These are phyloP conservation scores for Mortierella sp. DNA, from an alignment of 371 early-diverging fungal genomes.

Conservation along the genomic window DNA sequence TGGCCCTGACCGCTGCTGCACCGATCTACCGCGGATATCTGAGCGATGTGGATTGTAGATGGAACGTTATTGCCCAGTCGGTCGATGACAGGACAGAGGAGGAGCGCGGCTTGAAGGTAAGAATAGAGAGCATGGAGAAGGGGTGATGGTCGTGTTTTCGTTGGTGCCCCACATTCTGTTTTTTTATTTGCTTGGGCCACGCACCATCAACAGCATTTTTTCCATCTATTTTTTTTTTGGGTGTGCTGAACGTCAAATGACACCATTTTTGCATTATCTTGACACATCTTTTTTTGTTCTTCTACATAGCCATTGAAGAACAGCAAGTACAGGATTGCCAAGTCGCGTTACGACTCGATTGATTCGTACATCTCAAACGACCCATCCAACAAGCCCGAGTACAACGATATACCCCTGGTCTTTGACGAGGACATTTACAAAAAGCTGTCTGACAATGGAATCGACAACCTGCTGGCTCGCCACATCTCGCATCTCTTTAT, in stretches of 20 bases:
- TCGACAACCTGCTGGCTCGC: constrained; percentile 93
- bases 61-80: constrained; percentile 96
- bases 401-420: constrained; percentile 94
- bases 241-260: constrained; percentile 45
- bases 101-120: constrained; percentile 91
- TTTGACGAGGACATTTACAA: constrained; percentile 87
- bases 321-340: constrained; percentile 85
- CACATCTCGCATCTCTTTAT: constrained; percentile 99
- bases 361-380: constrained; percentile 92
- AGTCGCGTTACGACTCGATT: constrained; percentile 98
- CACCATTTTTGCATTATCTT: constrained; percentile 52
- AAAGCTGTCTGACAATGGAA: constrained; percentile 74
- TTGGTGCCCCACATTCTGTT: background rate
- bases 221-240: constrained; percentile 6
- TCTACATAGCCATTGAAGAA: constrained; percentile 74
- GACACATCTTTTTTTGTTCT: constrained; percentile 3
- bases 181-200: background rate
- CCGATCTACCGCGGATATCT: constrained; percentile 97
- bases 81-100: constrained; percentile 97
- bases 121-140: background rate
- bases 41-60: constrained; percentile 97
- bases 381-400: constrained; percentile 84
- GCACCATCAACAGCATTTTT: background rate
- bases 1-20: constrained; percentile 96
- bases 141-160: background rate